These are phyloP conservation scores for Ganoderma sinense DNA, from an alignment of 1,284 basidiomycete species.

Conservation along the genomic window DNA sequence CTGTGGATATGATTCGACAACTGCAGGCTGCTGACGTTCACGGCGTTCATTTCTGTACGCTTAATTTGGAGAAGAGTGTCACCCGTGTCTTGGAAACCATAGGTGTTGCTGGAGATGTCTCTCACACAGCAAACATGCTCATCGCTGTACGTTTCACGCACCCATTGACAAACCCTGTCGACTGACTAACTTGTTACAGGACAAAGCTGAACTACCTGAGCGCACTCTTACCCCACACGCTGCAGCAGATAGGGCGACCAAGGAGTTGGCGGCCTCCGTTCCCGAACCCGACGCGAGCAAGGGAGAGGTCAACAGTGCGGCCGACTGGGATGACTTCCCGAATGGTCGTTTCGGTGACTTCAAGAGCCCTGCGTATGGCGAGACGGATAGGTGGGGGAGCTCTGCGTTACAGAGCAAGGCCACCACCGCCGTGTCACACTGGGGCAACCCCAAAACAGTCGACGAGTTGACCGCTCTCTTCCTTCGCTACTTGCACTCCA, in stretches of 20 bases:
- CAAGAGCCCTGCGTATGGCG: conserved; percentile 95
- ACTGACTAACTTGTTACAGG: conserved; percentile 22
- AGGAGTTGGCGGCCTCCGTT: conserved; percentile 48
- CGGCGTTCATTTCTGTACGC: conserved; percentile 95
- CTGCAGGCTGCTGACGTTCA: conserved; percentile 66
- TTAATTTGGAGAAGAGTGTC: conserved; percentile 98
- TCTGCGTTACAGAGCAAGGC: conserved; percentile 49
- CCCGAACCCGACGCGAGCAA: conserved; percentile 65
- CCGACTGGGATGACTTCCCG: conserved; percentile 97
- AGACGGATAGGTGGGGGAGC: conserved; percentile 77
- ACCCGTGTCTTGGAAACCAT: conserved; percentile 86
- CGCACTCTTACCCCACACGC: conserved; percentile 66
- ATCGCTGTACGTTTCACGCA: conserved; percentile 57
- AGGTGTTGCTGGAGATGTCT: conserved; percentile 64
- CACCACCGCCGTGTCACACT: conserved; percentile 50
- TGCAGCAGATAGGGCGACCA: conserved; percentile 65
- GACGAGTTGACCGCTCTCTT: conserved; percentile 86
- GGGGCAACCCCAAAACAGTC: conserved; percentile 80
- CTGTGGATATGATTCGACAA: conserved; percentile 77
- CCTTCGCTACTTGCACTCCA: conserved; percentile 78
- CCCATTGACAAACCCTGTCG: neutral
- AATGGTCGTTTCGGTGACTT: conserved; percentile 99
- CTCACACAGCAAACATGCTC: conserved; percentile 64
- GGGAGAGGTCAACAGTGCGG: conserved; percentile 77
- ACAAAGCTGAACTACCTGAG: conserved; percentile 39